Conservation (phyloP, 371 early-diverging fungal genomes). For the Mucor sp. region DNA sequence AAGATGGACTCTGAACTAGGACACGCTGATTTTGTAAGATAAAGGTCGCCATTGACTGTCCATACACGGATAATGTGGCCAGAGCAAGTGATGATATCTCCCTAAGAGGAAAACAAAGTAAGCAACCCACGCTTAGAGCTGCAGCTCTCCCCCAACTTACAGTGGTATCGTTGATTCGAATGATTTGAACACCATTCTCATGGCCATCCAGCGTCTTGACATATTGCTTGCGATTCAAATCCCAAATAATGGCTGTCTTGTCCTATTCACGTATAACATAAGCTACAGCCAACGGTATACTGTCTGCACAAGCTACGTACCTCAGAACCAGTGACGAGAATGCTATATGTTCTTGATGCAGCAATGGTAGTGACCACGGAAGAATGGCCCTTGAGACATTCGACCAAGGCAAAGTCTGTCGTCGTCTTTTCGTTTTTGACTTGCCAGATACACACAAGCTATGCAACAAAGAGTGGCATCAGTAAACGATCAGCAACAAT, state of each 20-base stretch:
- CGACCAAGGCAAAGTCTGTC: slow-evolving; percentile 52
- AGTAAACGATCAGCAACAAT: background rate
- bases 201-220: slow-evolving; percentile 62
- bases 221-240: slow-evolving; percentile 71
- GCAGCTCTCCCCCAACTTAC: slow-evolving; percentile 24
- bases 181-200: slow-evolving; percentile 58
- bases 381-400: slow-evolving; percentile 70
- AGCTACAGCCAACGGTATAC: background rate
- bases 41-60: slow-evolving; percentile 76
- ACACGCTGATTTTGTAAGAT: slow-evolving; percentile 56
- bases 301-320: slow-evolving; percentile 25
- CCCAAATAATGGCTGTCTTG: slow-evolving; percentile 75
- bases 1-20: slow-evolving; percentile 61
- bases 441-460: slow-evolving; percentile 74
- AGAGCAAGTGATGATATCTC: slow-evolving; percentile 74
- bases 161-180: slow-evolving; percentile 63
- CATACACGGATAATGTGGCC: slow-evolving; percentile 63
- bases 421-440: slow-evolving; percentile 39
- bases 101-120: slow-evolving; percentile 32
- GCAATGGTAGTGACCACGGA: slow-evolving; percentile 59
- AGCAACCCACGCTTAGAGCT: background rate
- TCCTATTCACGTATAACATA: slow-evolving; percentile 44
- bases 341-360: slow-evolving; percentile 67
- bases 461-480: background rate
- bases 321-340: slow-evolving; percentile 70